These are phyloP conservation scores for Acorus calamus DNA, from an alignment of 106 monocot genomes.

Conservation along the genomic window DNA sequence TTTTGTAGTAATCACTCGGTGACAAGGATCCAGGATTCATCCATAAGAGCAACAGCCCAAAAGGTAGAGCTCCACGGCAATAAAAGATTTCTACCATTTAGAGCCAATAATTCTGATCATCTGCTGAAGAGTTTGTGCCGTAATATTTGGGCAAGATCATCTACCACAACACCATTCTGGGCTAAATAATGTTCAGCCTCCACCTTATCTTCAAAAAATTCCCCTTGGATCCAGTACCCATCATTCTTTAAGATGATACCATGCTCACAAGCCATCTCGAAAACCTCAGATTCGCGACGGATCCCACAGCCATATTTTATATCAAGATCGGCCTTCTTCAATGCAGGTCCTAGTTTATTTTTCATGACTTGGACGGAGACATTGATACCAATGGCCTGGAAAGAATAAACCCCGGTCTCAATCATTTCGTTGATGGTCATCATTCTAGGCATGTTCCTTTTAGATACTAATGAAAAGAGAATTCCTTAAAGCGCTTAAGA, in stretches of 20 bases:
- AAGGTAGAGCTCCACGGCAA: neutral
- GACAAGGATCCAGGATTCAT: too few species aligned
- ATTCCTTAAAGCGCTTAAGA: too few species aligned
- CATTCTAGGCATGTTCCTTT: too few species aligned
- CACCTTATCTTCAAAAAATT: slow-evolving; percentile 21
- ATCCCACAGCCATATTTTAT: slow-evolving; percentile 71
- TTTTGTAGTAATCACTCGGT: too few species aligned
- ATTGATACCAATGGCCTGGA: slow-evolving; percentile 55
- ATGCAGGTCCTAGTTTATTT: slow-evolving; percentile 66
- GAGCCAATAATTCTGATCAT: neutral
- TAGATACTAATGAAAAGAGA: too few species aligned
- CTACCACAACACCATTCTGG: slow-evolving; percentile 24
- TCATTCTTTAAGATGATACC: slow-evolving; percentile 43
- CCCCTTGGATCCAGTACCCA: slow-evolving; percentile 54
- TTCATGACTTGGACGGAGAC: slow-evolving; percentile 67
- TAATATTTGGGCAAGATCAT: slow-evolving; percentile 30
- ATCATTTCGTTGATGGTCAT: too few species aligned
- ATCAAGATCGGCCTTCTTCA: slow-evolving; percentile 49
- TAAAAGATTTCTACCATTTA: neutral
- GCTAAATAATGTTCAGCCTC: slow-evolving; percentile 43
- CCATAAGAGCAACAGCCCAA: too few species aligned
- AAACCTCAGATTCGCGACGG: slow-evolving; percentile 46
- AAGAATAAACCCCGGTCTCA: neutral
- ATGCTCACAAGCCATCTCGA: slow-evolving; percentile 55
- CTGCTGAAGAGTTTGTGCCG: slow-evolving; percentile 35